Percentiles rank a stretch among this genome's conserved stretches.
phyloP scores from a whole-genome alignment of 2,329 filamentous ascomycete genomes.

The Verruconis gallopava region DNA sequence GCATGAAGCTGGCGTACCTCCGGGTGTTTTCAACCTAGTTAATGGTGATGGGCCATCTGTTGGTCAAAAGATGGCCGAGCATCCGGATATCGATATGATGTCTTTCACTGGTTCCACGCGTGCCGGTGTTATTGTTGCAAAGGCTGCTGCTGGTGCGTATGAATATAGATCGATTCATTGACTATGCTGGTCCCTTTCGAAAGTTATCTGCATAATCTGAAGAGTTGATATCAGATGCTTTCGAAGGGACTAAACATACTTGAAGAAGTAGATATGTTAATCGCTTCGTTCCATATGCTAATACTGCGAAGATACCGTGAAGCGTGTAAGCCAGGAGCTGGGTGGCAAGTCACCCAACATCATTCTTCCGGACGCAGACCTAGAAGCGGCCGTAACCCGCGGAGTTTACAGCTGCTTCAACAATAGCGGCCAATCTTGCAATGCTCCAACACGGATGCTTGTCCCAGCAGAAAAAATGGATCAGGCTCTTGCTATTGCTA shows the following conservation, averaged over 20 bases:
- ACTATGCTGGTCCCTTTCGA: too few relatives aligned
- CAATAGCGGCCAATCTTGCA: slow-evolving; percentile 48
- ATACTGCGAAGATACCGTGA: too few relatives aligned
- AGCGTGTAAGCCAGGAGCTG: slow-evolving; percentile 49
- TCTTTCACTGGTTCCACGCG: slow-evolving; percentile 66
- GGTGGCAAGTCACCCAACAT: slow-evolving; percentile 46
- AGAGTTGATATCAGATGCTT: too few relatives aligned
- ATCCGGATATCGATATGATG: slow-evolving; percentile 60
- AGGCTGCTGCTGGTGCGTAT: slow-evolving; percentile 52
- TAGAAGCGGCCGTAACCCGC: slow-evolving; percentile 54
- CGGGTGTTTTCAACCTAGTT: slow-evolving; percentile 64
- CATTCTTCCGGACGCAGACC: slow-evolving; percentile 44
- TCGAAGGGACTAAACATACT: too few relatives aligned
- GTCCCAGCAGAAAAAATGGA: slow-evolving; percentile 48
- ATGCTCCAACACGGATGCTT: slow-evolving; percentile 43
- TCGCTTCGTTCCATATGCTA: too few relatives aligned
- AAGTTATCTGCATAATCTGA: too few relatives aligned
- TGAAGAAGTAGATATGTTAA: too few relatives aligned
- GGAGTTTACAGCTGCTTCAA: slow-evolving; percentile 46
- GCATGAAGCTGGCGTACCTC: slow-evolving; percentile 61
- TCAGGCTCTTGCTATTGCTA: slow-evolving; percentile 49
- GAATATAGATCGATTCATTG: too few relatives aligned
- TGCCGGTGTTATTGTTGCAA: slow-evolving; percentile 64
- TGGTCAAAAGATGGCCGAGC: slow-evolving; percentile 54
- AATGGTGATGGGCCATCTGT: slow-evolving; percentile 58